Evolutionary conservation across 306 rosid genomes (phyloP), one percentile per base, ranked within the genome.

Genomic region (Mimosa pudica): DNA sequence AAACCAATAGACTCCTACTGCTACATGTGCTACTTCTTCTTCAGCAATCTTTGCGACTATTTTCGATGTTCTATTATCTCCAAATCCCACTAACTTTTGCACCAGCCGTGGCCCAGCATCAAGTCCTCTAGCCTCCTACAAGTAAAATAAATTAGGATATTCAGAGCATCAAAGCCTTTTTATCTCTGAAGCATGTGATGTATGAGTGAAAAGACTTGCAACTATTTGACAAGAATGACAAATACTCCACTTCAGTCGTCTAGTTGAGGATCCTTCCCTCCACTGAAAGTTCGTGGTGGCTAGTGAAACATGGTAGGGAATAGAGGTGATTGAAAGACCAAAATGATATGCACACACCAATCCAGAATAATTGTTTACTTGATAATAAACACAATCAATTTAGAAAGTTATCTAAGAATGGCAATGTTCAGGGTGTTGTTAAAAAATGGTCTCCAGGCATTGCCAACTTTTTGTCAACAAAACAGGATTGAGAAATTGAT

Each of bases 1-100:
- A 82, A 94, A 94, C 98, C 97, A 92, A 81, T 78, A 69, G 60
- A 92, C 90, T 70, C 98, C 98, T 73, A 91, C 97, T 79, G 98
- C 97, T 44, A 95, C 98, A 83, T 95, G 98, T 52, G 98, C 93
- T 77, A 92, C 92, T 86, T 95, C 98, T 88, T 95, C 98, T 70
- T 91, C 92, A 58, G 98, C 97, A 79, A 95, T 91, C 89, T 85
- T 92, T 76, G 91, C 95, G 45, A 95, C 97, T 64, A 95, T 85
- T 71, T 84, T 86, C 49, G 97, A 92, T 57, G 98, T 89, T 77
- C 89, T 80, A 38, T 77, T 80, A 82, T 95, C 98, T 82, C 98
- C 98, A 82, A 92, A 92, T 60, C 98, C 98, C 71, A 91, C 77
- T 83, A 95, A 67, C 72, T 89, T 95, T 81, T 95, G 89, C 77